These are phyloP conservation scores for Arthrobotrys megalospora DNA, from an alignment of 2,329 filamentous ascomycete species.

Conservation along the genomic window DNA sequence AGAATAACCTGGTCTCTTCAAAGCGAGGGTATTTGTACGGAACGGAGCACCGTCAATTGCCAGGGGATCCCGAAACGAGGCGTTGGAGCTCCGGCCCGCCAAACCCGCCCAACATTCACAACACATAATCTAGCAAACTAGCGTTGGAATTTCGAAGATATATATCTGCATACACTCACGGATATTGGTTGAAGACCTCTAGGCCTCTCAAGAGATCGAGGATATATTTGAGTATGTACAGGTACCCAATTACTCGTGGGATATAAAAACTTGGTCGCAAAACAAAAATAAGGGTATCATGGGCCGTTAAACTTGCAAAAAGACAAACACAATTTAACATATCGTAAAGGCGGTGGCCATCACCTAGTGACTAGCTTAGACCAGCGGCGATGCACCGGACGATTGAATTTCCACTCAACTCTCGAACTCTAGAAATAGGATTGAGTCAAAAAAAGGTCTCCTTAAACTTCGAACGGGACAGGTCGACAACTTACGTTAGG, in stretches of 20 bases:
- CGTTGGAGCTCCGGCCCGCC: slow-evolving; percentile 24
- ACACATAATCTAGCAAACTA: not conserved
- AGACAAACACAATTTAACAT: not conserved
- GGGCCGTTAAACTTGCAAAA: not conserved
- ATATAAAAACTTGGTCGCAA: not conserved
- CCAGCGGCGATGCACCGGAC: slow-evolving; percentile 6
- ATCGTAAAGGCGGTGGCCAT: not conserved
- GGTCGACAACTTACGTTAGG: slow-evolving; percentile 34
- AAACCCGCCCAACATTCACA: not conserved
- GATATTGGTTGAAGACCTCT: too few relatives aligned
- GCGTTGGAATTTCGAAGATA: slow-evolving; percentile 14
- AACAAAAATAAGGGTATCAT: not conserved
- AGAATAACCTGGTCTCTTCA: too few relatives aligned
- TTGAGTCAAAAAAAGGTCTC: not conserved
- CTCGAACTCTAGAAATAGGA: slow-evolving; percentile 12
- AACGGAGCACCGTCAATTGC: slow-evolving; percentile 30
- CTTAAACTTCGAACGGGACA: not conserved
- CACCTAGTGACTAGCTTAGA: slow-evolving; percentile 8
- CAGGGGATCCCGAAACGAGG: slow-evolving; percentile 29
- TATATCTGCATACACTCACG: too few relatives aligned
- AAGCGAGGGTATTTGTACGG: slow-evolving; percentile 3
- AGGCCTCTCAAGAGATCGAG: too few relatives aligned
- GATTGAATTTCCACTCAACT: slow-evolving; percentile 34
- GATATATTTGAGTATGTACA: too few relatives aligned
- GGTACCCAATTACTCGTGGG: too few relatives aligned